phyloP scores from a whole-genome alignment of 768 basidiomycete species.

The Pleurotus eryngii region DNA sequence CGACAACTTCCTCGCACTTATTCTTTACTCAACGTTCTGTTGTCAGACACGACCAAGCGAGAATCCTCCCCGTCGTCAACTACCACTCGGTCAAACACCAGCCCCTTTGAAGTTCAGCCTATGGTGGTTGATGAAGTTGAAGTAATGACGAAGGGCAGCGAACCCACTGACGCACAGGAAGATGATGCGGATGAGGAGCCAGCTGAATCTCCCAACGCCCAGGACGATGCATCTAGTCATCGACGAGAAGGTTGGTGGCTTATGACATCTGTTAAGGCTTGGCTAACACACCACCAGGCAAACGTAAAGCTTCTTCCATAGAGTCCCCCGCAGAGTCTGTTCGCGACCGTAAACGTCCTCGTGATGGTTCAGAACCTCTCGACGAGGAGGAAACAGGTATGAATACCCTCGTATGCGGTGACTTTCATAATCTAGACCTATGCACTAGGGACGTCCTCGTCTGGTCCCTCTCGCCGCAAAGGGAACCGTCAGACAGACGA shows the following conservation, averaged over 20 bases:
- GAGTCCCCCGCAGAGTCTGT: conserved; percentile 40
- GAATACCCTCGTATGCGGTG: background rate
- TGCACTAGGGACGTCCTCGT: conserved; percentile 4
- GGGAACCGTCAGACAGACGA: conserved; percentile 40
- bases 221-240: background rate
- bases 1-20: no score
- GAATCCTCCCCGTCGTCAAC: no score
- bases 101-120: background rate
- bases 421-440: background rate
- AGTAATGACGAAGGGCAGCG: background rate
- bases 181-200: background rate
- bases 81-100: no score
- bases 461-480: conserved; percentile 39
- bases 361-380: conserved; percentile 67
- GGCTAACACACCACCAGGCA: conserved; percentile 37
- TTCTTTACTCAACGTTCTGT: no score
- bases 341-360: conserved; percentile 52
- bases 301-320: conserved; percentile 60
- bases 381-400: conserved; percentile 64
- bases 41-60: no score
- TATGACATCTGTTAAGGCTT: background rate
- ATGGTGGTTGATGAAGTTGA: background rate
- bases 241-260: conserved; percentile 9
- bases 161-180: background rate
- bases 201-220: background rate